Evolutionary conservation across 1,139 yeast genomes (phyloP).

Genomic region (Taiozyma sp.): DNA sequence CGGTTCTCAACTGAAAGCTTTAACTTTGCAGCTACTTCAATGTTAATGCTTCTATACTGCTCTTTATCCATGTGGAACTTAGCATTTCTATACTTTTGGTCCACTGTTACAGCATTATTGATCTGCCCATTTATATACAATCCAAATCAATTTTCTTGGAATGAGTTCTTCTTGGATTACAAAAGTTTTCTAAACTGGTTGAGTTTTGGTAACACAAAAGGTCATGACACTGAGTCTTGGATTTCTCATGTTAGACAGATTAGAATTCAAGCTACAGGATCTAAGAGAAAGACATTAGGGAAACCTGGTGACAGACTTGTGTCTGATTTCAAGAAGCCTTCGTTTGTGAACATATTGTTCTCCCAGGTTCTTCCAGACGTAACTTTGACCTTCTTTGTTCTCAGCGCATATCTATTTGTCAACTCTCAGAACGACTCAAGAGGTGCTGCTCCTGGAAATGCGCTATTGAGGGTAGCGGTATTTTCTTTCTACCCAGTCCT

Average conservation of each 20-base stretch:
- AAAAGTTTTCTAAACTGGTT: conserved; percentile 67
- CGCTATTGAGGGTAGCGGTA: conserved; percentile 41
- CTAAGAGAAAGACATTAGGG: conserved; percentile 58
- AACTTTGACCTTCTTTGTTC: conserved; percentile 53
- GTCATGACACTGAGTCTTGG: conserved; percentile 54
- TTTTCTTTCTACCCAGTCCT: conserved; percentile 44
- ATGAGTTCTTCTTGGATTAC: conserved; percentile 68
- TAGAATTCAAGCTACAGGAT: conserved; percentile 67
- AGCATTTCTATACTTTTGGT: conserved; percentile 71
- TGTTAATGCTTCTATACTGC: conserved; percentile 57
- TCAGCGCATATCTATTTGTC: conserved; percentile 57
- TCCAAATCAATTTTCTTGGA: conserved; percentile 75
- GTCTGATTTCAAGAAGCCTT: conserved; percentile 67
- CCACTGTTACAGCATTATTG: conserved; percentile 57
- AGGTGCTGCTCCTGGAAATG: conserved; percentile 40
- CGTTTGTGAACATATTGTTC: conserved; percentile 53
- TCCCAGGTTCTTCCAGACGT: conserved; percentile 55
- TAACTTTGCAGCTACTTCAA: conserved; percentile 61
- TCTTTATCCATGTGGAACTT: conserved; percentile 72
- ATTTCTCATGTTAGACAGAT: conserved; percentile 62
- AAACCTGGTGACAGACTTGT: conserved; percentile 61
- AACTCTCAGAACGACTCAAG: conserved; percentile 68
- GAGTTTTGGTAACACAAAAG: conserved; percentile 66
- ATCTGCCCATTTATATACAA: conserved; percentile 66
- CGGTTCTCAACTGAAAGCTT: conserved; percentile 69